These are phyloP conservation scores for Starmerella bombicola DNA, from an alignment of 805 yeast species.

Conservation along the genomic window DNA sequence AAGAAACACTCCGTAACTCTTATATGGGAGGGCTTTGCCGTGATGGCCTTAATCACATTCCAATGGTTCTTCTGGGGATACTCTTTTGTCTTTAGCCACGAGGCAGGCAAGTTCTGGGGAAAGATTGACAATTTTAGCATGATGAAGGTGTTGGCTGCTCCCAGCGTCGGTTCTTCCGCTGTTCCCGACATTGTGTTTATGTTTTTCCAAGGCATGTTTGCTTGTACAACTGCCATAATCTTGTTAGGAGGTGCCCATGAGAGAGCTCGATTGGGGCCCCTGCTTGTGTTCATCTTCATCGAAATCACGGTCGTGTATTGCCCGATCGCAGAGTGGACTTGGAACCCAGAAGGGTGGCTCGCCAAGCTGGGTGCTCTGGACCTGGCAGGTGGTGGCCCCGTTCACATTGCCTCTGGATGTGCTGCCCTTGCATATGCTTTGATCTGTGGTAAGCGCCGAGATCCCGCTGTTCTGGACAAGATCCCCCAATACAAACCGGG, in stretches of 20 bases:
- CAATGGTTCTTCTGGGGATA: slow-evolving; percentile 99
- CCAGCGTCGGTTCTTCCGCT: slow-evolving; percentile 42
- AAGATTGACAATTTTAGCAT: slow-evolving; percentile 69
- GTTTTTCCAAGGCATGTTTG: slow-evolving; percentile 94
- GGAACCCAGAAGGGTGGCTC: slow-evolving; percentile 93
- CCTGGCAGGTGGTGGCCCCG: slow-evolving; percentile 99
- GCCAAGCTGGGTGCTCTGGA: slow-evolving; percentile 71
- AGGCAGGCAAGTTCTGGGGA: slow-evolving; percentile 63
- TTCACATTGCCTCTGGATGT: slow-evolving; percentile 86
- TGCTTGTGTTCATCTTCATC: slow-evolving; percentile 85
- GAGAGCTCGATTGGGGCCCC: slow-evolving; percentile 89
- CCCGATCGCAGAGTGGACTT: slow-evolving; percentile 94
- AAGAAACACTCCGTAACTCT: slow-evolving; percentile 92
- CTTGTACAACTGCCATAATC: slow-evolving; percentile 80
- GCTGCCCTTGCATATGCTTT: slow-evolving; percentile 92
- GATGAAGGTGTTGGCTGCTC: slow-evolving; percentile 71
- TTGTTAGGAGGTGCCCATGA: slow-evolving; percentile 98
- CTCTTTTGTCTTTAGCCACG: slow-evolving; percentile 70
- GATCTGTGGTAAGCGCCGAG: slow-evolving; percentile 83
- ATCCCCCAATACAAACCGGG: slow-evolving; percentile 90
- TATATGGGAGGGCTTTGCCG: slow-evolving; percentile 89
- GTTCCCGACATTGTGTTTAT: slow-evolving; percentile 88
- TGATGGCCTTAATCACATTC: slow-evolving; percentile 67
- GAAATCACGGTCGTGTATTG: slow-evolving; percentile 95
- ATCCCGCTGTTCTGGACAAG: slow-evolving; percentile 44